Percentiles rank a stretch among this genome's conserved stretches.
phyloP scores from a whole-genome alignment of 768 basidiomycete species.

The Sarcodon sp. region DNA sequence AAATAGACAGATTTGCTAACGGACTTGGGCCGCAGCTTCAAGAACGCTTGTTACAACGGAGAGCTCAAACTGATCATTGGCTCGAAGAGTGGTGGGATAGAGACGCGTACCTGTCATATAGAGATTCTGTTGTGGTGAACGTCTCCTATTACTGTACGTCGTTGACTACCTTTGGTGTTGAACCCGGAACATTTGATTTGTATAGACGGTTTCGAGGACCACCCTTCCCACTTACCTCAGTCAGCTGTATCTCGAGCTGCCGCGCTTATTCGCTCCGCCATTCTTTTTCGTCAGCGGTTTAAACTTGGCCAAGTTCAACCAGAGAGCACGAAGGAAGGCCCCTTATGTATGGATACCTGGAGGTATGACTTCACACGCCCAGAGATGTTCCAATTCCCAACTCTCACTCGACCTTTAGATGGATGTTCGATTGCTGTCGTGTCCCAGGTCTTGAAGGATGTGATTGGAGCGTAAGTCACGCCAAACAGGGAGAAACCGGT shows the following conservation, averaged over 20 bases:
- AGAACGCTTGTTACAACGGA: slow-evolving; percentile 40
- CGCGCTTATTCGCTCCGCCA: slow-evolving; percentile 50
- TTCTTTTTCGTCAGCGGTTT: slow-evolving; percentile 61
- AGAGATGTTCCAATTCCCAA: not conserved
- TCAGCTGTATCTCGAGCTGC: slow-evolving; percentile 58
- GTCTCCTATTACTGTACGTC: slow-evolving; percentile 85
- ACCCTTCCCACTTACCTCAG: slow-evolving; percentile 47
- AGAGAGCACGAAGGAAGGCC: slow-evolving; percentile 54
- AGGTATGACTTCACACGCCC: slow-evolving; percentile 26
- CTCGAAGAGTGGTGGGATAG: slow-evolving; percentile 95
- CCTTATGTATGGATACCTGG: slow-evolving; percentile 82
- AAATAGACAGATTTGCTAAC: slow-evolving; percentile 55
- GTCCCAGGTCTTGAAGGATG: slow-evolving; percentile 55
- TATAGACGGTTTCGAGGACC: slow-evolving; percentile 65
- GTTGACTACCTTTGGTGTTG: not conserved
- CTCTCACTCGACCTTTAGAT: slow-evolving; percentile 26
- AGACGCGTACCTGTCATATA: slow-evolving; percentile 65
- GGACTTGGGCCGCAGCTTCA: slow-evolving; percentile 43
- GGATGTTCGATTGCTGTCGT: slow-evolving; percentile 90
- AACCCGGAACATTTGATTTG: not conserved
- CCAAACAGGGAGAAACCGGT: slow-evolving; percentile 39
- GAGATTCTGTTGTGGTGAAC: slow-evolving; percentile 77
- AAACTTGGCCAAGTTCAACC: slow-evolving; percentile 54
- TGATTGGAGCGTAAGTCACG: slow-evolving; percentile 69
- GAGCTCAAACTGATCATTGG: slow-evolving; percentile 57